A percentile compares a stretch with the other conserved stretches of the same genome.
Conservation (phyloP, 1,284 basidiomycete genomes). For the Ustilago sp. region DNA sequence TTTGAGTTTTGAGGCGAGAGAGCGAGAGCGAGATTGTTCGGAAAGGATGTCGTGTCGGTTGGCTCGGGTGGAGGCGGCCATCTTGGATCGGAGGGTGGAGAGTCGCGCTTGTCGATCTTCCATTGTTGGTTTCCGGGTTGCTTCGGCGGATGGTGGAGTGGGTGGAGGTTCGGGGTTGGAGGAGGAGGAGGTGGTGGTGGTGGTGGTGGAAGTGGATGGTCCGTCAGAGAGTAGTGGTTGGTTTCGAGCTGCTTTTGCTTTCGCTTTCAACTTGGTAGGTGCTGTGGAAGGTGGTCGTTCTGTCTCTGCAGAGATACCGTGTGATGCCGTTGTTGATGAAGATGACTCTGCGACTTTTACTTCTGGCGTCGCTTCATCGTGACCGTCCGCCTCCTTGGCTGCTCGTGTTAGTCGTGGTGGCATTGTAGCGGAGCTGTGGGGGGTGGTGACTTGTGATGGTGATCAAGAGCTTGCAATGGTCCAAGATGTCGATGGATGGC, state of each 20-base stretch:
- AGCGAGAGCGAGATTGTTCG: conserved; percentile 50
- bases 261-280: conserved; percentile 18
- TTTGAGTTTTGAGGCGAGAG: conserved; percentile 37
- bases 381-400: conserved; percentile 17
- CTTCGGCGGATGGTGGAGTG: too few species aligned
- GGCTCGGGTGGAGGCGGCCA: conserved; percentile 54
- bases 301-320: not conserved
- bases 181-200: not conserved
- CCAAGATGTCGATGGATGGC: too few species aligned
- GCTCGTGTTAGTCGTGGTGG: conserved; percentile 35
- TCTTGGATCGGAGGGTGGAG: conserved; percentile 29
- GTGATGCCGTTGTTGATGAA: not conserved
- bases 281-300: not conserved
- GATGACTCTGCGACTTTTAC: conserved; percentile 1
- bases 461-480: too few species aligned
- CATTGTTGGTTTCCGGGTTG: conserved; percentile 18
- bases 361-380: not conserved
- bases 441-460: not conserved
- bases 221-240: conserved; percentile 23
- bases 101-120: conserved; percentile 37
- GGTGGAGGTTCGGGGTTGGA: too few species aligned
- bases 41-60: conserved; percentile 58
- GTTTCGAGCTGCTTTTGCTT: conserved; percentile 27
- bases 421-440: conserved; percentile 14
- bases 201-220: not conserved